Evolutionary conservation across 1,284 basidiomycete species (phyloP).

Genomic region (Albatrellus sp.): DNA sequence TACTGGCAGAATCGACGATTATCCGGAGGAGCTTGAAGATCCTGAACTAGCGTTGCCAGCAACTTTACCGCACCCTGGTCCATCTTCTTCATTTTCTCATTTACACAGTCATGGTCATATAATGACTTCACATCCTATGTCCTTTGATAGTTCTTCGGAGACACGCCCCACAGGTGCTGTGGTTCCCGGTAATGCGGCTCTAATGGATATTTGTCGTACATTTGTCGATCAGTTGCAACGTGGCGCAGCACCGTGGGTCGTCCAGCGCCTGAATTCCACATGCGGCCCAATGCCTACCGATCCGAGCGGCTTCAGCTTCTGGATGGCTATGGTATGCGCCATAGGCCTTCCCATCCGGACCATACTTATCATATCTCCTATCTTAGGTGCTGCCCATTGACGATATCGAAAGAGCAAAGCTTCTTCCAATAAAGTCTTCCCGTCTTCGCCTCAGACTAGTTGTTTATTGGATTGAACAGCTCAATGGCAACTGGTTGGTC

Average conservation of each 20-base stretch:
- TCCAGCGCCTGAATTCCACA: conserved; percentile 70
- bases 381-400: conserved; percentile 80
- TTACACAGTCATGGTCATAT: neutral
- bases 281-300: conserved; percentile 62
- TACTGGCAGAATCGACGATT: conserved; percentile 35
- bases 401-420: conserved; percentile 84
- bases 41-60: conserved; percentile 19
- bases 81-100: conserved; percentile 19
- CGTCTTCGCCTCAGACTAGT: conserved; percentile 73
- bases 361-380: conserved; percentile 3
- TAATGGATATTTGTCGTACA: conserved; percentile 65
- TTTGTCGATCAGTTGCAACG: conserved; percentile 75
- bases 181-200: conserved; percentile 37
- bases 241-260: conserved; percentile 84
- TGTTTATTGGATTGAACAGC: conserved; percentile 86
- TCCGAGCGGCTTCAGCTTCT: conserved; percentile 69
- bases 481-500: conserved; percentile 55
- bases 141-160: neutral
- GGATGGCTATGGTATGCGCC: conserved; percentile 62
- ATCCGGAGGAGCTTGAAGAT: conserved; percentile 33
- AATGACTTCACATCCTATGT: neutral
- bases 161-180: conserved; percentile 10
- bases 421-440: conserved; percentile 82
- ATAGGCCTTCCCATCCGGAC: neutral
- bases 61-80: conserved; percentile 12